Base-by-base conservation (phyloP, 148 eudicot species). In the Rhododendron kiyosumense region DNA sequence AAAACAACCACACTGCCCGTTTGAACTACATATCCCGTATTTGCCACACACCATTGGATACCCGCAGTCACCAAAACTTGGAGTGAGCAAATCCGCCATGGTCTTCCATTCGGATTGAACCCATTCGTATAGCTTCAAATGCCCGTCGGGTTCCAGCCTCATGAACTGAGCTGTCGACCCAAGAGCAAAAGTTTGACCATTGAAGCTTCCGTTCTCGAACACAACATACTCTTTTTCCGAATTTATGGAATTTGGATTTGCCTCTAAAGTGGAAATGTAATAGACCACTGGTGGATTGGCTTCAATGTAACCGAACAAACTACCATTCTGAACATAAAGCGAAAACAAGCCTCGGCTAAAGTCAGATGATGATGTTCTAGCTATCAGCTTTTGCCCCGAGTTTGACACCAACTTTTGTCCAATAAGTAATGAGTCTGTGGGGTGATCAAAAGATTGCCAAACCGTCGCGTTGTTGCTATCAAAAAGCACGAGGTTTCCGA, bases 371-470 rank as follows among this genome's bases (percentile, higher is more conserved):
- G 90, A 86, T 69, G 45, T 79, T 51, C 85, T 85, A 3, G 89
- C 57, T 10, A 74, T 90, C 30, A 90, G 82, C 48, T 78, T 88
- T 12, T 85, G 80, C 43, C 90, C 89, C 0, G 76, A 59, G 3
- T 52, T 14, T 52, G 20, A 52, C 1, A 32, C 34, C 82, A 90
- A 65, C 8, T 11, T 81, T 74, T 90, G 92, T 26, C 90, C 92
- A 28, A 84, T 87, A 59, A 90, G 59, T 51, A 88, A 85, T 14
- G 81, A 17, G 57, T 90, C 90, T 1, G 90, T 88, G 12, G 90
- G 92, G 61, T 90, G 85, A 77, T 88, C 89, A 59, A 87, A 90
- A 4, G 92, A 90, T 38, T 88, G 89, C 92, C 90, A 90, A 76
- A 90, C 86, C 1, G 73, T 41, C 0, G 32, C 0, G 1, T 82